Evolutionary conservation across 441 rosid genomes (phyloP), one percentile per base, ranked within the genome.

Genomic region (Lepidium campestre): DNA sequence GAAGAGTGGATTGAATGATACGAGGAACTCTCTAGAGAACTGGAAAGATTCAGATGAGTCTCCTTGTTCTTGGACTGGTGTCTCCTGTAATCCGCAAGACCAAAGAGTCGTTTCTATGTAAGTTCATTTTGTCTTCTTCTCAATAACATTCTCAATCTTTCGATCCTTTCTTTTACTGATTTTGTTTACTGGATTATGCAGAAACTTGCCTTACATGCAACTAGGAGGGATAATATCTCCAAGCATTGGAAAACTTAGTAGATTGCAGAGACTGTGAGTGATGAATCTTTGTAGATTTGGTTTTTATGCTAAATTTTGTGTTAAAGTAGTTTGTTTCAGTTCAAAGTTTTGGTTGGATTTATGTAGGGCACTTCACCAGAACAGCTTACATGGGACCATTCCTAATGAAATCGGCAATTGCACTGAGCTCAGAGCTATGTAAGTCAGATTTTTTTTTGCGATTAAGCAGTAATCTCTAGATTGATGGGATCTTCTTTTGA

Each of bases 11-110:
- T 78, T 87, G 68, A 93, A 93, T 78, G 98, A 93, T 65, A 88
- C 85, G 20, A 85, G 75, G 62, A 87, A 85, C 70, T 67, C 70
- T 31, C 81, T 93, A 49, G 72, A 70, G 46, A 88, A 79, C 91
- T 93, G 98, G 98, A 77, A 61, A 78, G 80, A 75, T 67, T 79
- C 85, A 45, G 96, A 90, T 25, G 89, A 80, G 10, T 76, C 85
- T 68, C 98, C 97, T 62, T 88, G 98, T 77, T 76, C 79, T 64
- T 93, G 98, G 98, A 90, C 90, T 75, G 98, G 98, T 6, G 85
- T 93, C 68, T 81, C 94, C 41, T 93, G 98, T 75, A 57, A 83
- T 57, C 78, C 82, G 23, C 70, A 80, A 57, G 95, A 84, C 71
- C 83, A 82, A 32, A 81, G 94, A 67, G 97, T 93, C 5, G 81